phyloP scores from a whole-genome alignment of 2,329 filamentous ascomycete species.

The Achaetomium macrosporum region DNA sequence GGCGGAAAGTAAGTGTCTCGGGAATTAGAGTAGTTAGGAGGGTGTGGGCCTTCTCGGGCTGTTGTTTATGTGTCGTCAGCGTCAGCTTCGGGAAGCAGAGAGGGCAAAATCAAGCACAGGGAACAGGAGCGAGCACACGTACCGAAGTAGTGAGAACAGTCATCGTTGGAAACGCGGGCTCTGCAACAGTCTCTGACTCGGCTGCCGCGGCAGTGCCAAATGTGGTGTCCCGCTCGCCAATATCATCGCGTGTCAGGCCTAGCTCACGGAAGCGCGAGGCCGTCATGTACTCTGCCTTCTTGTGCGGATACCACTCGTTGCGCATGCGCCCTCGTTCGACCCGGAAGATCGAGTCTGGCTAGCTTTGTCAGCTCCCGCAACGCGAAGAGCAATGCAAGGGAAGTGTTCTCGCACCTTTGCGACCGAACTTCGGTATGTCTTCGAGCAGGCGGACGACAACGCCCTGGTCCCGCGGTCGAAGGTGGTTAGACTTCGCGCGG shows the following conservation, averaged over 20 bases:
- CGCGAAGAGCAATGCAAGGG: not conserved
- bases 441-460: slow-evolving; percentile 40
- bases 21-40: slow-evolving; percentile 34
- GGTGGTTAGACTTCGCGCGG: slow-evolving; percentile 34
- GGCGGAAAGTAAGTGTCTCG: slow-evolving; percentile 33
- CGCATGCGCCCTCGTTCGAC: slow-evolving; percentile 33
- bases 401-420: slow-evolving; percentile 28
- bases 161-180: not conserved
- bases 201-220: slow-evolving; percentile 20
- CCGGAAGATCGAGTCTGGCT: slow-evolving; percentile 30
- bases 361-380: slow-evolving; percentile 1
- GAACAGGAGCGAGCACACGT: not conserved
- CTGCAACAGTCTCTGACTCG: not conserved
- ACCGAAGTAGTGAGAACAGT: slow-evolving; percentile 1
- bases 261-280: slow-evolving; percentile 27
- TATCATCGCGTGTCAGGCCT: slow-evolving; percentile 26
- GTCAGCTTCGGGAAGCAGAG: not conserved
- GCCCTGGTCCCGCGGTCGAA: slow-evolving; percentile 35
- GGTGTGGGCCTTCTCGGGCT: slow-evolving; percentile 33
- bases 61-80: not conserved
- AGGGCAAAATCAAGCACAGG: too few relatives aligned
- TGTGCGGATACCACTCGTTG: slow-evolving; percentile 31
- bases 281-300: slow-evolving; percentile 35
- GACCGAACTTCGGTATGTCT: slow-evolving; percentile 37
- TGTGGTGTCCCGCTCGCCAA: slow-evolving; percentile 29